Evolutionary conservation across 306 rosid species (phyloP).

Genomic region (Cucumis hystrix): DNA sequence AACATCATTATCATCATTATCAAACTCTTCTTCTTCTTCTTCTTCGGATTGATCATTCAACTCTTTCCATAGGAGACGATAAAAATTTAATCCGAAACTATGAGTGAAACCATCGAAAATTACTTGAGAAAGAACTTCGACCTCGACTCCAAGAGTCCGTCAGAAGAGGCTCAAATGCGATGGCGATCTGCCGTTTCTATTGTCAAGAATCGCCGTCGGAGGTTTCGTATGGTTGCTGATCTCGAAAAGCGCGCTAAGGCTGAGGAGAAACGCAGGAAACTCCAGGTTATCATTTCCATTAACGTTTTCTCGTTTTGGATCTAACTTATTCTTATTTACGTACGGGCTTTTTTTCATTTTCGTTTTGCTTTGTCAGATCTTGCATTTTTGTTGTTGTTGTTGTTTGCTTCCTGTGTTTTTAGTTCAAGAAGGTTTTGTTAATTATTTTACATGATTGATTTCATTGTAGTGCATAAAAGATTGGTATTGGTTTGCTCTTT

Average conservation of each 20-base stretch:
- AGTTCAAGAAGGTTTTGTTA: background rate
- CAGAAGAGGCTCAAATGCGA: conserved; percentile 44
- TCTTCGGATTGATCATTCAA: background rate
- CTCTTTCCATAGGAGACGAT: background rate
- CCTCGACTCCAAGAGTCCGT: conserved; percentile 44
- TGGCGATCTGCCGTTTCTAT: conserved; percentile 83
- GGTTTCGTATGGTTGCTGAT: conserved; percentile 88
- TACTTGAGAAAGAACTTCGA: conserved; percentile 57
- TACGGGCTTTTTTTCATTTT: background rate
- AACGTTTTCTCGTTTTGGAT: background rate
- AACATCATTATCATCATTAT: background rate
- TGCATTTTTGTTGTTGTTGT: background rate
- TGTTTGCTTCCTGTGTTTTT: background rate
- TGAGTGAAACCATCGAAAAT: conserved; percentile 34
- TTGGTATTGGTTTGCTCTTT: background rate
- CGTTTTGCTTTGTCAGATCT: background rate
- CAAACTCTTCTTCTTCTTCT: background rate
- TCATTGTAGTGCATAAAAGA: background rate
- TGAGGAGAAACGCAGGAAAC: conserved; percentile 35
- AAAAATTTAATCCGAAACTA: background rate
- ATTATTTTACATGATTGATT: background rate
- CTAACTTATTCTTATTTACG: background rate
- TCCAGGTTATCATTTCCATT: conserved; percentile 34
- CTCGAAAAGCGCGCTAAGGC: conserved; percentile 72
- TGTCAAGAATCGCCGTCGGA: conserved; percentile 81